Evolutionary conservation across 2,329 filamentous ascomycete genomes (phyloP).

Genomic region (Beauveria brongniartii): DNA sequence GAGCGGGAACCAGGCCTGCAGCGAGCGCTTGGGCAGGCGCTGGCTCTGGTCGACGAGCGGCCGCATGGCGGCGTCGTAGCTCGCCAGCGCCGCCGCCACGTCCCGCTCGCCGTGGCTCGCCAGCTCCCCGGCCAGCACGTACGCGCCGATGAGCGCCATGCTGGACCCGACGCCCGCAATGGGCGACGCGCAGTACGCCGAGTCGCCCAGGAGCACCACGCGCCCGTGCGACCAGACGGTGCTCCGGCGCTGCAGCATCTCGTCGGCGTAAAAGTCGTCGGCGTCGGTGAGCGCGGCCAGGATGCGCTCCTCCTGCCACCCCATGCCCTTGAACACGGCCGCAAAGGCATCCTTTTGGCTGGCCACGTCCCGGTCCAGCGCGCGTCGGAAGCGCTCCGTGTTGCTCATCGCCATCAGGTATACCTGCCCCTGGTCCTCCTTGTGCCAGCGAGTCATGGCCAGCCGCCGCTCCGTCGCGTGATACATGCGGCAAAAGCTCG

Average conservation of each 20-base stretch:
- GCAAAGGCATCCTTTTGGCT: constrained; percentile 6
- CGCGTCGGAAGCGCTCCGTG: constrained; percentile 2
- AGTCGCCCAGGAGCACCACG: constrained; percentile 6
- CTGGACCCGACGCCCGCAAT: constrained; percentile 8
- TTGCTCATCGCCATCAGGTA: constrained; percentile 11
- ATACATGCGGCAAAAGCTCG: constrained; percentile 9
- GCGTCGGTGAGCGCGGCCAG: constrained; percentile 4
- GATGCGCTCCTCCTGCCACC: constrained; percentile 8
- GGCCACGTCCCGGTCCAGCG: constrained; percentile 1
- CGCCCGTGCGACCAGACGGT: constrained; percentile 1
- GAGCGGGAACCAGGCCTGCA: constrained; percentile 2
- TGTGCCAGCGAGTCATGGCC: constrained; percentile 9
- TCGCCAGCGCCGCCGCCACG: background rate
- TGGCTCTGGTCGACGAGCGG: constrained; percentile 2
- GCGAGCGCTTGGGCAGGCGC: background rate
- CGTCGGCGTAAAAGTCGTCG: constrained; percentile 10
- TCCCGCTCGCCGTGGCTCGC: background rate
- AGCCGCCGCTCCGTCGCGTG: constrained; percentile 6
- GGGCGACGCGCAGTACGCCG: constrained; percentile 9
- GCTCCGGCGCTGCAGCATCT: constrained; percentile 7
- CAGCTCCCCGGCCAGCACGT: constrained; percentile 10
- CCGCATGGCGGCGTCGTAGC: background rate
- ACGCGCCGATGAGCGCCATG: constrained; percentile 9
- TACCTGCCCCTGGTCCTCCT: background rate
- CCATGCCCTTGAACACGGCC: constrained; percentile 4